A percentile compares a stretch with the other conserved stretches of the same genome.
Evolutionary conservation across 2,329 filamentous ascomycete genomes (phyloP).

Genomic region (Penicillium sp.): DNA sequence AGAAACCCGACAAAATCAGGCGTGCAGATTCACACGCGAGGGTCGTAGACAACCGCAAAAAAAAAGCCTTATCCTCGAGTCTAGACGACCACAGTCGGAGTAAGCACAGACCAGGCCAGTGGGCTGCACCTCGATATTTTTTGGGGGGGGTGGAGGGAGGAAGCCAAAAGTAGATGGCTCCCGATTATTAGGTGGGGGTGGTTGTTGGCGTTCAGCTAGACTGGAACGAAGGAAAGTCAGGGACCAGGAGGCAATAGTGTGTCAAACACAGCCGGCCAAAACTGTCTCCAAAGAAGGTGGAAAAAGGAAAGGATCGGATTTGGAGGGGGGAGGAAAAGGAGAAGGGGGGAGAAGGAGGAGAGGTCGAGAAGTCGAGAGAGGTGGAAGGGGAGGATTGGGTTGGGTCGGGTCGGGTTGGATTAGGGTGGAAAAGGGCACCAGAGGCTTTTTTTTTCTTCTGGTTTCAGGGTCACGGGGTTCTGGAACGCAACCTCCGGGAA

Average conservation of each 20-base stretch:
- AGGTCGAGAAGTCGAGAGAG: constrained; percentile 2
- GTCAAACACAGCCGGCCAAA: constrained; percentile 40
- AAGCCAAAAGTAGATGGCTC: constrained; percentile 2
- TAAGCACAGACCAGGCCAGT: constrained; percentile 42
- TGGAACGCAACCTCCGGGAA: constrained; percentile 6
- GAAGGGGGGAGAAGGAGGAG: constrained; percentile 9
- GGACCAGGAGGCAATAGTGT: constrained; percentile 36
- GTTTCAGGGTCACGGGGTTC: constrained; percentile 25
- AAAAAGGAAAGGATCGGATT: constrained; percentile 17
- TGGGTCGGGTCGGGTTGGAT: too few relatives aligned
- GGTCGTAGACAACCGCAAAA: constrained; percentile 13
- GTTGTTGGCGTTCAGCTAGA: constrained; percentile 1
- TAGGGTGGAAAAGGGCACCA: neutral
- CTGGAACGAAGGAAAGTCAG: constrained; percentile 35
- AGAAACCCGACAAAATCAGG: constrained; percentile 14
- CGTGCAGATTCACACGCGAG: constrained; percentile 8
- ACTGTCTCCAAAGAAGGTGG: constrained; percentile 21
- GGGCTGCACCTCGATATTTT: constrained; percentile 38
- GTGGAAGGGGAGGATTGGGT: constrained; percentile 12
- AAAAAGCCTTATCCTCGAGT: constrained; percentile 25
- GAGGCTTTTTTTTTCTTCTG: constrained; percentile 8
- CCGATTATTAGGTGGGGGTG: constrained; percentile 12
- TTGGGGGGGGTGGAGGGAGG: constrained; percentile 7
- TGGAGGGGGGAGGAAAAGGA: constrained; percentile 13
- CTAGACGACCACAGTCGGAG: constrained; percentile 27